Evolutionary conservation across 108 stramenopile species (phyloP).

Genomic region (Cyclostephanos invisitatus): DNA sequence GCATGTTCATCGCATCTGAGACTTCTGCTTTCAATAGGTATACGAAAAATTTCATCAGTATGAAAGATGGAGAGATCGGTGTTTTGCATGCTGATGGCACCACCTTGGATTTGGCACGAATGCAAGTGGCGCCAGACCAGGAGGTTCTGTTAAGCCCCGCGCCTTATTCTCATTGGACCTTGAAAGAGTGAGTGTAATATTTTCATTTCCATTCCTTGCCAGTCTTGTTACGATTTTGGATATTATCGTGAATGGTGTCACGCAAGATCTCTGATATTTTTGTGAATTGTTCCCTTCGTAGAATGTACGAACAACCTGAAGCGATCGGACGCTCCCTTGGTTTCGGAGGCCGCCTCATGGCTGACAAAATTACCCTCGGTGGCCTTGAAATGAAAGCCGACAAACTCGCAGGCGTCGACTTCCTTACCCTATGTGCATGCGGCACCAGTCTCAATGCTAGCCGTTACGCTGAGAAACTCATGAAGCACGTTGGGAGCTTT

Average conservation of each 20-base stretch:
- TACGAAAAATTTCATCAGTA: conserved; percentile 97
- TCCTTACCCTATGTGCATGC: conserved; percentile 89
- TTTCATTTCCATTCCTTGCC: neutral
- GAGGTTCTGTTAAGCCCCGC: conserved; percentile 86
- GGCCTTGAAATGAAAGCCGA: conserved; percentile 82
- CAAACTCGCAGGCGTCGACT: conserved; percentile 67
- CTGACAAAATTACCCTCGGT: conserved; percentile 70
- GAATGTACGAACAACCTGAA: conserved; percentile 90
- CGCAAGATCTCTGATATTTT: neutral
- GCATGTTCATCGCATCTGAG: conserved; percentile 96
- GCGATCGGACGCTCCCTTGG: conserved; percentile 91
- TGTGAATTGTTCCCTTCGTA: neutral
- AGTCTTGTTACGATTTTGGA: neutral
- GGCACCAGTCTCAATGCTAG: conserved; percentile 94
- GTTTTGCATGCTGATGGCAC: conserved; percentile 90
- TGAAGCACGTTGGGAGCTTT: conserved; percentile 93
- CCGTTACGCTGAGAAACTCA: conserved; percentile 93
- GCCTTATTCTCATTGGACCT: conserved; percentile 93
- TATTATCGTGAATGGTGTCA: neutral
- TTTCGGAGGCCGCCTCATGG: conserved; percentile 82
- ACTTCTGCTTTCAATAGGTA: conserved; percentile 97
- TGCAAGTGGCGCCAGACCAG: conserved; percentile 84
- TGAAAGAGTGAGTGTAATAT: conserved; percentile 58
- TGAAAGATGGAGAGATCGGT: conserved; percentile 99
- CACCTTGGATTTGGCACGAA: conserved; percentile 85